These are phyloP conservation scores for Coemansia sp. DNA, from an alignment of 192 early-diverging fungal species.

Conservation along the genomic window DNA sequence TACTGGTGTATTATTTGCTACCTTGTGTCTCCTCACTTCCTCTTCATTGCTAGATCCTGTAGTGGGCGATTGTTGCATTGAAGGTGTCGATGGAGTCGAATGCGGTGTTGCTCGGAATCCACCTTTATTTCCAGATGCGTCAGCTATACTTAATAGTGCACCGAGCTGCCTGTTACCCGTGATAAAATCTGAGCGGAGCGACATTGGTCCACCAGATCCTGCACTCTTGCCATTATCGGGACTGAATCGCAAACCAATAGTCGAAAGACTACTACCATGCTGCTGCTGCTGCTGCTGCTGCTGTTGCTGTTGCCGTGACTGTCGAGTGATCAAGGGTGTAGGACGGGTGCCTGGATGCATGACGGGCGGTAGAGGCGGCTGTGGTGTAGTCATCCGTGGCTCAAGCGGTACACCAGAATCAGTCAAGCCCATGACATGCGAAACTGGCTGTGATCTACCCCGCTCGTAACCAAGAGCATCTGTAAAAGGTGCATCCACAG, in stretches of 20 bases:
- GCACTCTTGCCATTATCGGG: too few relatives aligned
- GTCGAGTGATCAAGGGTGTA: too few relatives aligned
- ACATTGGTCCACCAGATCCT: constrained; percentile 15
- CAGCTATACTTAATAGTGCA: constrained; percentile 21
- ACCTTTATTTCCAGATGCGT: constrained; percentile 3
- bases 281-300: too few relatives aligned
- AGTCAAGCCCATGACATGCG: constrained; percentile 9
- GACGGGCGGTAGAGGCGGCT: constrained; percentile 9
- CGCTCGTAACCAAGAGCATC: too few relatives aligned
- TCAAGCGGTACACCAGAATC: constrained; percentile 2
- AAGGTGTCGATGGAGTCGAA: constrained; percentile 35
- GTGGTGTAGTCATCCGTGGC: constrained; percentile 15
- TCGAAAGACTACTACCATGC: too few relatives aligned
- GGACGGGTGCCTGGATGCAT: too few relatives aligned
- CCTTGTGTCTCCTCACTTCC: too few relatives aligned
- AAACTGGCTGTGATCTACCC: constrained; percentile 31
- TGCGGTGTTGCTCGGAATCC: constrained; percentile 11
- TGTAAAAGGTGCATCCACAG: too few relatives aligned
- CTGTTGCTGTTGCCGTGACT: too few relatives aligned
- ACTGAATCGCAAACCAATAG: constrained; percentile 11
- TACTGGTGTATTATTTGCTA: too few relatives aligned
- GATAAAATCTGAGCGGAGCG: constrained; percentile 32
- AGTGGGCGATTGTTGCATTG: background rate
- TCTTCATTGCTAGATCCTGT: too few relatives aligned
- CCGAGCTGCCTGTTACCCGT: constrained; percentile 17